These are phyloP conservation scores for Clavispora vitiphila DNA, from an alignment of 805 yeast genomes.

Conservation along the genomic window DNA sequence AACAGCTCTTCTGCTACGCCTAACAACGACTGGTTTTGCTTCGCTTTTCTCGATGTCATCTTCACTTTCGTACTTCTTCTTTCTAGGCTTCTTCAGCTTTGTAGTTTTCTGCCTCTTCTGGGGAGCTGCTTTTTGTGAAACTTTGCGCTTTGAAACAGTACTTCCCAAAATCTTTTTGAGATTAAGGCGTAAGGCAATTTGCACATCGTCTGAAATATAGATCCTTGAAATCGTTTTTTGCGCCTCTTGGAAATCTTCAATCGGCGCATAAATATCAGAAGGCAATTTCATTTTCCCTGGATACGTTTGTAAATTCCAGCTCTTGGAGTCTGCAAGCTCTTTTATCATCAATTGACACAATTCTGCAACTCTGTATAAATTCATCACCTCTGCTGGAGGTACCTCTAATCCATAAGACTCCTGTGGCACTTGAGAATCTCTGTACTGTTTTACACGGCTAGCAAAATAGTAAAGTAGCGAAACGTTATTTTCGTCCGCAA, in stretches of 20 bases:
- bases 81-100: not conserved
- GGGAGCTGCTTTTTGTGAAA: not conserved
- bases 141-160: not conserved
- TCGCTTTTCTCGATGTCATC: slow-evolving; percentile 14
- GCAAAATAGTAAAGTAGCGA: slow-evolving; percentile 72
- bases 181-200: slow-evolving; percentile 29
- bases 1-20: not conserved
- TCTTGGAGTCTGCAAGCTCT: slow-evolving; percentile 49
- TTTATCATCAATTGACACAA: slow-evolving; percentile 63
- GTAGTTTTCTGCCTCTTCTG: not conserved
- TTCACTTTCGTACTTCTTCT: slow-evolving; percentile 40
- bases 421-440: slow-evolving; percentile 47
- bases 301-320: slow-evolving; percentile 74
- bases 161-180: slow-evolving; percentile 17
- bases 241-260: slow-evolving; percentile 53
- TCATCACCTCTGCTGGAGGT: slow-evolving; percentile 23
- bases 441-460: slow-evolving; percentile 72
- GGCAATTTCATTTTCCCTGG: slow-evolving; percentile 74
- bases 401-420: slow-evolving; percentile 20
- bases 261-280: slow-evolving; percentile 62
- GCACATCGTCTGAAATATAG: slow-evolving; percentile 48
- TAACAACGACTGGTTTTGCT: slow-evolving; percentile 1
- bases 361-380: slow-evolving; percentile 67
- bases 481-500: slow-evolving; percentile 62
- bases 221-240: slow-evolving; percentile 50